Conservation (phyloP, 2,329 filamentous ascomycete genomes). For the Xylaria polymorpha region DNA sequence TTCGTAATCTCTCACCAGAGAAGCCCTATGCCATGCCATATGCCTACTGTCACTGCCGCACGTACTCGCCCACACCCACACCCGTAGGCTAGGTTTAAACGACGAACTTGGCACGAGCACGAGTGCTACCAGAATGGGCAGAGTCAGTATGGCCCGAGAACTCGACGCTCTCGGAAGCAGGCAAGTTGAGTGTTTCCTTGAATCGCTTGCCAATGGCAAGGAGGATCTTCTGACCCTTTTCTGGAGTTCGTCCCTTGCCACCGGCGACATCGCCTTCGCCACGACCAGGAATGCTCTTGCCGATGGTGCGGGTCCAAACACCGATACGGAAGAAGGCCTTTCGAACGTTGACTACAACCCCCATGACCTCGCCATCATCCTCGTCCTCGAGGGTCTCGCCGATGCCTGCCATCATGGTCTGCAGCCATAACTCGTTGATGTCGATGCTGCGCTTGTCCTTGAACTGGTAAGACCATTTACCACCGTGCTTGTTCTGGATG, state of each 20-base stretch:
- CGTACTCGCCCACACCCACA: not conserved
- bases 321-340: constrained; percentile 98
- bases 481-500: constrained; percentile 97
- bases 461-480: constrained; percentile 99
- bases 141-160: constrained; percentile 97
- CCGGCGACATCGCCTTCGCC: constrained; percentile 78
- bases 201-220: constrained; percentile 87
- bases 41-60: not conserved
- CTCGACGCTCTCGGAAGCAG: constrained; percentile 81
- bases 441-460: constrained; percentile 93
- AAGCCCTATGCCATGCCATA: constrained; percentile 7
- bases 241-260: constrained; percentile 79
- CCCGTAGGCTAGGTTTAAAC: constrained; percentile 65
- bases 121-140: constrained; percentile 90
- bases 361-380: constrained; percentile 97
- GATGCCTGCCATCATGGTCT: constrained; percentile 95
- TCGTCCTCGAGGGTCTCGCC: constrained; percentile 97
- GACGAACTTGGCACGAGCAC: constrained; percentile 93
- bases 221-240: constrained; percentile 88
- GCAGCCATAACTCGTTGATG: constrained; percentile 95
- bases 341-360: constrained; percentile 97
- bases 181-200: constrained; percentile 90
- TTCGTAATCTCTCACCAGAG: not conserved
- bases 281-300: constrained; percentile 82
- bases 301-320: constrained; percentile 95